These are phyloP conservation scores for Rhynchospora tenuis DNA, from an alignment of 176 grass and related monocot species.

Conservation along the genomic window DNA sequence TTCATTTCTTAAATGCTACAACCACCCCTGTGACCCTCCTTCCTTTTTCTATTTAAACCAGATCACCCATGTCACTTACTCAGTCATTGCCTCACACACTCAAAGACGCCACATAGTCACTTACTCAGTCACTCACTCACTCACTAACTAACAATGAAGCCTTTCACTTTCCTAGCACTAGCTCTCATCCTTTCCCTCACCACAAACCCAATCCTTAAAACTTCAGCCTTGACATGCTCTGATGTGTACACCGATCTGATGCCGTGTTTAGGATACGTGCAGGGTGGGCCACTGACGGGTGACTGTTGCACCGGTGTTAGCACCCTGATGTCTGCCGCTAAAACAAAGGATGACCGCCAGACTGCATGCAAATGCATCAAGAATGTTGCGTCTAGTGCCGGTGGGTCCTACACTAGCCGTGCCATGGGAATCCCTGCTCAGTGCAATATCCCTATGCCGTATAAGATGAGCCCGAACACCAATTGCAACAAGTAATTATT, in stretches of 20 bases:
- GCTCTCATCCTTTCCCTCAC: background rate
- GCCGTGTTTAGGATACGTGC: conserved; percentile 51
- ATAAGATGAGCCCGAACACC: conserved; percentile 37
- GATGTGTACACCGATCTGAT: conserved; percentile 48
- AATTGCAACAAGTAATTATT: conserved; percentile 37
- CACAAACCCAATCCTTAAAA: background rate
- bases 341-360: conserved; percentile 28
- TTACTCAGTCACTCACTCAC: background rate
- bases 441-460: conserved; percentile 40
- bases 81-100: background rate
- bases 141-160: background rate
- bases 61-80: background rate
- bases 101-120: conserved; percentile 7
- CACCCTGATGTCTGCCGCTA: conserved; percentile 18
- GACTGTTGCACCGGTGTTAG: conserved; percentile 42
- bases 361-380: conserved; percentile 47
- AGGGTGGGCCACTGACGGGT: conserved; percentile 30
- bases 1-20: conserved; percentile 1
- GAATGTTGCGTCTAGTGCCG: conserved; percentile 22
- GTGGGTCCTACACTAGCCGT: conserved; percentile 25
- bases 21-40: background rate
- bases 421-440: conserved; percentile 35
- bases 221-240: conserved; percentile 30
- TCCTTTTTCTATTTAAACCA: conserved; percentile 4
- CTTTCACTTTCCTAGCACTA: background rate